Percentiles rank a stretch among this genome's conserved stretches.
phyloP scores from a whole-genome alignment of 1,139 yeast species.

The Sugiyamaella pinicola region DNA sequence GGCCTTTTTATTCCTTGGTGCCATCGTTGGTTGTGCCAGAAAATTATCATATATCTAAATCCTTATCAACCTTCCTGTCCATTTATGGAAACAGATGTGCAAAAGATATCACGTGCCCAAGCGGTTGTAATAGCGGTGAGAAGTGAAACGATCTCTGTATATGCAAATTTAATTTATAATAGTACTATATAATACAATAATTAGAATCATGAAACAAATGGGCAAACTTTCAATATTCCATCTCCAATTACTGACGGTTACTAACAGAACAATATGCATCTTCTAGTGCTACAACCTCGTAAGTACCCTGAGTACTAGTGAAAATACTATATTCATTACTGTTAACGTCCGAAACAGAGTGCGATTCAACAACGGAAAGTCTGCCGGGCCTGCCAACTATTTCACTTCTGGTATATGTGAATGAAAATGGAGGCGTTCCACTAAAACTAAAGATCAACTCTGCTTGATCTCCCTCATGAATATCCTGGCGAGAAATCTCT shows the following conservation, averaged over 20 bases:
- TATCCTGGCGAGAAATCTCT: slow-evolving; percentile 75
- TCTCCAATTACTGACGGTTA: slow-evolving; percentile 7
- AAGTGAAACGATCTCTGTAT: too few species aligned
- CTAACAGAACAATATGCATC: slow-evolving; percentile 73
- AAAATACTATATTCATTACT: slow-evolving; percentile 67
- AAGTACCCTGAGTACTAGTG: slow-evolving; percentile 89
- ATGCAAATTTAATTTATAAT: slow-evolving; percentile 4
- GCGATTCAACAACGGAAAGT: slow-evolving; percentile 70
- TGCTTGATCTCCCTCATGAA: slow-evolving; percentile 75
- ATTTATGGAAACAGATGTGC: background rate
- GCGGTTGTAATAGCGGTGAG: too few species aligned
- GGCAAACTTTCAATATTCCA: too few species aligned
- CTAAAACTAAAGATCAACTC: slow-evolving; percentile 55
- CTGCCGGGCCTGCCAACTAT: slow-evolving; percentile 41
- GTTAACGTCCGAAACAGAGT: slow-evolving; percentile 69
- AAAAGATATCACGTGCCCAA: slow-evolving; percentile 3
- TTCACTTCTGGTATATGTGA: slow-evolving; percentile 58
- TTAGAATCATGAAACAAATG: too few species aligned
- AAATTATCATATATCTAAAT: too few species aligned
- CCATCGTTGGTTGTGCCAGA: slow-evolving; percentile 7
- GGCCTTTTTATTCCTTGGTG: slow-evolving; percentile 2
- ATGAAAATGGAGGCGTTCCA: slow-evolving; percentile 52
- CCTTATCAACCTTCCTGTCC: too few species aligned
- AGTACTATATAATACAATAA: background rate
- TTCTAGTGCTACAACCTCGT: slow-evolving; percentile 83